Conservation (phyloP, 176 grass and related monocot genomes). For the Otatea glauca region DNA sequence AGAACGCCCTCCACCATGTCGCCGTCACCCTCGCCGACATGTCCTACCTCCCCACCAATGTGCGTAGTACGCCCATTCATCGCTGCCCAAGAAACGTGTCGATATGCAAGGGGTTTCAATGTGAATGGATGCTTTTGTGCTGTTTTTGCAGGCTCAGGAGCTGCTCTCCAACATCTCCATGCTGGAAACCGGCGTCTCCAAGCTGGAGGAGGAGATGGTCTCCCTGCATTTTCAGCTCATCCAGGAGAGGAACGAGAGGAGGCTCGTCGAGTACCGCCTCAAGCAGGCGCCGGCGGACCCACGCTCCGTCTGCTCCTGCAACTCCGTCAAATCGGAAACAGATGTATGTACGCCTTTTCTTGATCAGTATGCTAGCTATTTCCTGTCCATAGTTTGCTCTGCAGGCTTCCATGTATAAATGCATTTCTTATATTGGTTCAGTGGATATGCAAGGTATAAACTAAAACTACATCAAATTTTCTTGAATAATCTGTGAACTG, state of each 20-base stretch:
- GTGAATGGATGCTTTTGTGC: not conserved
- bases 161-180: conserved; percentile 77
- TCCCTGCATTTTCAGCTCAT: conserved; percentile 90
- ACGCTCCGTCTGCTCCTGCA: conserved; percentile 41
- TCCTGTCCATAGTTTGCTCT: not conserved
- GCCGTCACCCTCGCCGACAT: conserved; percentile 81
- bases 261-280: conserved; percentile 76
- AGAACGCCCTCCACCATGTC: conserved; percentile 76
- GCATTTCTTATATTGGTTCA: not conserved
- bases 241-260: conserved; percentile 95
- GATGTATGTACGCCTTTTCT: conserved; percentile 4
- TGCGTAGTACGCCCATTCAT: conserved; percentile 24
- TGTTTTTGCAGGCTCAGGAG: conserved; percentile 66
- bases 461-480: not conserved
- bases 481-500: not conserved
- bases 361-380: not conserved
- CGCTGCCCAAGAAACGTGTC: too few species aligned
- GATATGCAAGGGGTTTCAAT: too few species aligned
- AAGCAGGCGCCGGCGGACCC: conserved; percentile 53
- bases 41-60: conserved; percentile 74
- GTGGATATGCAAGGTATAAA: not conserved
- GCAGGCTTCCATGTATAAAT: not conserved
- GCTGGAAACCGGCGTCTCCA: conserved; percentile 57
- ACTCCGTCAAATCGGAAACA: conserved; percentile 20
- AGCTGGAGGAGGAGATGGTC: conserved; percentile 87